Evolutionary conservation across 306 rosid species (phyloP).

Genomic region (Rubus idaeus): DNA sequence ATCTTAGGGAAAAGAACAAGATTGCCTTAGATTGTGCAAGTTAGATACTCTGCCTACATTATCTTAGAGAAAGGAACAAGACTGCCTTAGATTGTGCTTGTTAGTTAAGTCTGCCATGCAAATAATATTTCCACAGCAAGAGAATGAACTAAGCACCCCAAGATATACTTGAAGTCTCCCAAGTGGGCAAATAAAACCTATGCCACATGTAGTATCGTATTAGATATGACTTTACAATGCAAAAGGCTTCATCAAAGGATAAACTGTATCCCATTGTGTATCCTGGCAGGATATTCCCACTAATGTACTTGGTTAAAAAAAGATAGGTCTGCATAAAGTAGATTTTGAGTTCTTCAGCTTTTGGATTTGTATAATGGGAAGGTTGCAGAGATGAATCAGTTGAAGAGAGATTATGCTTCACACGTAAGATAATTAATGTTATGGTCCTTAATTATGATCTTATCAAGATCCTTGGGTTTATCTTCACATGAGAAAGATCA

Average conservation of each 20-base stretch:
- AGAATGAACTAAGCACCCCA: not conserved
- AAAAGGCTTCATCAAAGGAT: not conserved
- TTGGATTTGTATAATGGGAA: not conserved
- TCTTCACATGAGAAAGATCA: not conserved
- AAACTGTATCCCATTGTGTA: not conserved
- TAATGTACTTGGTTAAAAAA: not conserved
- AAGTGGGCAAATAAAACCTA: not conserved
- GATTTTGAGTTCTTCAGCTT: not conserved
- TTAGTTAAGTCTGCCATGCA: not conserved
- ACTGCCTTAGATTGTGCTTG: constrained; percentile 6
- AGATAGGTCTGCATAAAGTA: not conserved
- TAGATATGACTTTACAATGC: constrained; percentile 3
- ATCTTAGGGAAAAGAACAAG: too few relatives aligned
- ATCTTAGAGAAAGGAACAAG: not conserved
- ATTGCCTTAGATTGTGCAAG: too few relatives aligned
- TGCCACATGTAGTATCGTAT: not conserved
- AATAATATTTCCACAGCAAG: not conserved
- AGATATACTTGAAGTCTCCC: not conserved
- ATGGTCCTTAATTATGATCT: constrained; percentile 11
- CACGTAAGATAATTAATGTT: not conserved
- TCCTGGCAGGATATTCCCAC: not conserved
- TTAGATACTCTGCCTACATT: too few relatives aligned
- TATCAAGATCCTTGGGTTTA: constrained; percentile 4
- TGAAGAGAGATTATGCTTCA: not conserved
- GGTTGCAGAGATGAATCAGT: not conserved